A percentile compares a stretch with the other conserved stretches of the same genome.
Conservation (phyloP, 768 basidiomycete species). For the Dioszegia aurantiaca region DNA sequence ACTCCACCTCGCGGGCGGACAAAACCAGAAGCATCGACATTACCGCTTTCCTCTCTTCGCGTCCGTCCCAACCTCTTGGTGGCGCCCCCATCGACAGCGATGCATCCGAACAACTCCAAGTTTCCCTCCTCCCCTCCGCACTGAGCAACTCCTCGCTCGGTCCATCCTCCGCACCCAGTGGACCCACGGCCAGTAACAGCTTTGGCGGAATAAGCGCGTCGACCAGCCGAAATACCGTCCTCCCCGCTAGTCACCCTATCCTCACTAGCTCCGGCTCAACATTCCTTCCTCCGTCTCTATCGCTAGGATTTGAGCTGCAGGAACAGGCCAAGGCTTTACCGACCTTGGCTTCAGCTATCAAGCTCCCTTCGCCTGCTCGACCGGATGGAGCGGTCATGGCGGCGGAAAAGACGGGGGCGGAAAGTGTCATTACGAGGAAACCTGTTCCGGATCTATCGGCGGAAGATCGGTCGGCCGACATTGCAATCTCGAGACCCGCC, state of each 20-base stretch:
- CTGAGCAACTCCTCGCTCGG: conserved; percentile 10
- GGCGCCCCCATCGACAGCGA: background rate
- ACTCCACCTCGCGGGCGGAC: background rate
- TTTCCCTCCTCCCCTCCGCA: conserved; percentile 10
- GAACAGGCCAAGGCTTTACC: background rate
- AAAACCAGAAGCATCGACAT: too few species aligned
- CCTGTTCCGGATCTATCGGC: background rate
- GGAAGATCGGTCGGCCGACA: too few species aligned
- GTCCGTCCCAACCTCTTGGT: background rate
- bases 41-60: background rate
- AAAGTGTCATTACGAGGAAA: conserved; percentile 11
- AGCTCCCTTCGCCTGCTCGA: conserved; percentile 4
- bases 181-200: conserved; percentile 8
- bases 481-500: too few species aligned
- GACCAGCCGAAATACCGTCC: conserved; percentile 10
- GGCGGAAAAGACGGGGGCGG: background rate
- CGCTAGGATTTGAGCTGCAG: conserved; percentile 3
- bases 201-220: conserved; percentile 13
- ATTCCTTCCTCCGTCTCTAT: conserved; percentile 6
- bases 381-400: background rate
- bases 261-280: conserved; percentile 9
- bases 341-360: conserved; percentile 8
- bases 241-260: conserved; percentile 11
- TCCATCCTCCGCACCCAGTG: background rate
- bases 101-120: conserved; percentile 2